Evolutionary conservation across 192 early-diverging fungal species (phyloP), one percentile per base, ranked within the genome.

Genomic region (Jimgerdemannia lactiflua): DNA sequence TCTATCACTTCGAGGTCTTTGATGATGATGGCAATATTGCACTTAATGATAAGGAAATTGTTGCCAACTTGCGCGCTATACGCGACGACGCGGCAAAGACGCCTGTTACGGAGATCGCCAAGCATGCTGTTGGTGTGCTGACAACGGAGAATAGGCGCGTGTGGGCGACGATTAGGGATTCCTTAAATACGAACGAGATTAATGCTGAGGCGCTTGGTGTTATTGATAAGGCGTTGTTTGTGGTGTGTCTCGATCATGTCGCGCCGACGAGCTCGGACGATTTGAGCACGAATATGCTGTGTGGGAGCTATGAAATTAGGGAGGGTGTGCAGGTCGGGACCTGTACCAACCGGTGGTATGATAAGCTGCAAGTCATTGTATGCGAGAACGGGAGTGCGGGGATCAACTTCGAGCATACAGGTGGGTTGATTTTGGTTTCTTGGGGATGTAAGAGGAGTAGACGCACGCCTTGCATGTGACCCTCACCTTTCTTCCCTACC

Each of bases 401-500:
- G 72, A 87, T 95, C 70, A 97, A 96, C 82, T 95, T 94, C 70
- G 95, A 97, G 86, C 95, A 96, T 84, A 86, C 94, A 39, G 83
- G 81, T 83, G 76, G 14, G 49, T 59, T 10, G 14, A 59, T 29
- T 29, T 29, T 29, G 29, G 29, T 29, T 29, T 29, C 29, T 29
- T 1, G 29, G 29, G 29, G 29, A 29, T 29, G 29, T 29, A 29
- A 29, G 29, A 29, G 29, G 29, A 29, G 29, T 29, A 29, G 29
- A 29, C 29, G 29, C 29, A 29, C 29, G 29, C 29, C 29, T 29
- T 29, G 29, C 29, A 29, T 1, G 29, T 29, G 29, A 29, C 1
- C 29, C 29, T 29, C 29, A 29, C 29, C 29, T 29, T 29, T 29
- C 29, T 29, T 29, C 29, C 29, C 29, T 29, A 29, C 29, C 29